Evolutionary conservation across 2,329 filamentous ascomycete genomes (phyloP), one percentile per base, ranked within the genome.

Genomic region (Thielaviopsis musarum): DNA sequence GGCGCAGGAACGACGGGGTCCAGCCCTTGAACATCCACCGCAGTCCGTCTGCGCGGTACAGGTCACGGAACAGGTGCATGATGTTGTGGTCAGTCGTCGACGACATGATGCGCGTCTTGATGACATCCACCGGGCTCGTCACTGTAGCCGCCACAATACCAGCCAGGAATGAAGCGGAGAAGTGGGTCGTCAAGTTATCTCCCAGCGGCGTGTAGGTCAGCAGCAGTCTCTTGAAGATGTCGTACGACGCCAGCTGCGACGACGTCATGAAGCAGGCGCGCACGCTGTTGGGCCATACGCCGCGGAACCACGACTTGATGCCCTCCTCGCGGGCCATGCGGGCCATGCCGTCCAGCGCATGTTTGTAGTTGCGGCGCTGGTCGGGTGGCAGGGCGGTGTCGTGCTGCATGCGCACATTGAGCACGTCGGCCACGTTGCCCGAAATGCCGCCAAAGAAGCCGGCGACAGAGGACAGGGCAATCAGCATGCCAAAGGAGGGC

Each of bases 341-440:
- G 26, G 87, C 73, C 66, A 97, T 76, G 28, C 93, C 93, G 69
- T 97, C 85, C 54, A 96, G 70, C 2, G 91, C 93, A 70, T 97
- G 81, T 64, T 83, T 85, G 74, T 98, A 98, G 71, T 95, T 93
- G 60, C 91, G 81, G 54, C 88, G 83, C 67, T 94, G 75, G 5
- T 78, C 78, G 0, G 73, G 67, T 0, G 90, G 87, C 1, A 96
- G 81, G 0, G 89, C 83, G 2, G 87, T 84, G 67, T 85, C 93
- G 72, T 95, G 88, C 74, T 98, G 93, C 93, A 98, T 98, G 65
- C 93, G 88, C 56, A 98, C 93, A 72, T 98, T 98, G 67, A 96
- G 78, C 38, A 98, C 90, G 70, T 98, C 93, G 64, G 91, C 91
- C 2, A 91, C 90, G 73, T 97, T 98, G 64, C 93, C 93, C 5